phyloP scores from a whole-genome alignment of 1,284 basidiomycete species.

The Fomitopsis schrenkii region DNA sequence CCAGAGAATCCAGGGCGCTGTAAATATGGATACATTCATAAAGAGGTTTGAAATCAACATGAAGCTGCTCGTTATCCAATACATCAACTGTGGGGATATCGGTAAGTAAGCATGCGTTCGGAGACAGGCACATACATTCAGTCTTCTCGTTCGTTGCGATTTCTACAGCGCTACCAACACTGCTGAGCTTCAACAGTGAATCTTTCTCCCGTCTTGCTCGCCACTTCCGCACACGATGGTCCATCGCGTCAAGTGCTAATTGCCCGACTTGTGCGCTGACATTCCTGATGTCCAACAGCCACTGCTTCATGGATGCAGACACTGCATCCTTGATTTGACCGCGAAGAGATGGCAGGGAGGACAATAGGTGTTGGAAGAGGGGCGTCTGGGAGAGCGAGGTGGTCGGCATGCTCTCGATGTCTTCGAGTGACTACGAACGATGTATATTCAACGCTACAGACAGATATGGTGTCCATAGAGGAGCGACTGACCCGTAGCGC shows the following conservation, averaged over 20 bases:
- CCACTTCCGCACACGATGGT: constrained; percentile 83
- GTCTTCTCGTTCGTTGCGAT: constrained; percentile 91
- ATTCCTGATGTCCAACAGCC: constrained; percentile 94
- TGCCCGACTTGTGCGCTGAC: constrained; percentile 84
- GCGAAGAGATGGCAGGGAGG: constrained; percentile 88
- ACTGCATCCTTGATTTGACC: constrained; percentile 90
- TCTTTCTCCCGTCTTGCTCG: constrained; percentile 77
- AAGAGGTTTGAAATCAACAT: constrained; percentile 91
- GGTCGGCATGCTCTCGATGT: constrained; percentile 88
- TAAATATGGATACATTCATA: constrained; percentile 99
- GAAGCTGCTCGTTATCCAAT: constrained; percentile 84
- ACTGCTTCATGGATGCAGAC: constrained; percentile 93
- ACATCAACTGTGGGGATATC: constrained; percentile 66
- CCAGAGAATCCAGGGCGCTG: constrained; percentile 83
- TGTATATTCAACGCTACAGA: constrained; percentile 20
- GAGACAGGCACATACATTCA: constrained; percentile 65
- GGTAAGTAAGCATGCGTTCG: background rate
- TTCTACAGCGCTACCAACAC: constrained; percentile 94
- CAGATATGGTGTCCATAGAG: constrained; percentile 16
- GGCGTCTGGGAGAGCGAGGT: constrained; percentile 91
- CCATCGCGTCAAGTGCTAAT: constrained; percentile 91
- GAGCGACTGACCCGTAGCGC: constrained; percentile 80
- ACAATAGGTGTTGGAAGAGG: constrained; percentile 89
- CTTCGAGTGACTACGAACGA: constrained; percentile 79
- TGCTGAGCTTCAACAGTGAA: constrained; percentile 66